Evolutionary conservation across 192 early-diverging fungal genomes (phyloP), one percentile per base, ranked within the genome.

Genomic region (Umbelopsis sp.): DNA sequence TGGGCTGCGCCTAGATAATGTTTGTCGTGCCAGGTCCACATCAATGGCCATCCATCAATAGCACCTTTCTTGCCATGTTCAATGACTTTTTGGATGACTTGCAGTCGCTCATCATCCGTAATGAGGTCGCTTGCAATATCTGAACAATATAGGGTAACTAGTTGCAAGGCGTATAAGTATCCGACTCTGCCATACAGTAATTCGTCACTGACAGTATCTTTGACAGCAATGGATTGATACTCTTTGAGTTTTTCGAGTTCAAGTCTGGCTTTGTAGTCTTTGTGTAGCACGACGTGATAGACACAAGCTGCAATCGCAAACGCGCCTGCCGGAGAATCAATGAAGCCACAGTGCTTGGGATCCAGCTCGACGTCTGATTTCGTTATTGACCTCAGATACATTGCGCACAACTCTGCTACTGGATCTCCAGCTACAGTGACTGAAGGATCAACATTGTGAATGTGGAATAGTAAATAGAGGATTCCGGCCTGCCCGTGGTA

Each of bases 151-250:
- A 62, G 31, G 11, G 2, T 14, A 11, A 62, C 56, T 14, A 62
- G 14, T n/a, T 62, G 25, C 56, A 62, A 20, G 8, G 56, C 56
- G 26, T 62, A 62, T 5, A 62, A 31, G 14, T 62, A 62, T 34
- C 56, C 56, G 31, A 32, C 56, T 62, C 56, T 31, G n/a, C 56
- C 56, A 32, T 62, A 62, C 20, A 62, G n/a, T n/a, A 62, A 32
- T 16, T 62, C 56, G 26, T 62, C 56, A 20, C 56, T 62, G 20
- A 32, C 31, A 17, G 10, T 14, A 34, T 34, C 29, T 14, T 34
- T 62, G 1, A 62, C 0, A 11, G 56, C 56, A n/a, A 34, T 32
- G 2, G 24, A 22, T 32, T 62, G 56, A 17, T 62, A 62, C 26
- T 62, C 56, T 26, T 34, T 17, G 4, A 62, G 56, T 62, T 62